Percentiles rank a stretch among this genome's conserved stretches.
phyloP scores from a whole-genome alignment of 306 rosid species.

The Quercus ilex region DNA sequence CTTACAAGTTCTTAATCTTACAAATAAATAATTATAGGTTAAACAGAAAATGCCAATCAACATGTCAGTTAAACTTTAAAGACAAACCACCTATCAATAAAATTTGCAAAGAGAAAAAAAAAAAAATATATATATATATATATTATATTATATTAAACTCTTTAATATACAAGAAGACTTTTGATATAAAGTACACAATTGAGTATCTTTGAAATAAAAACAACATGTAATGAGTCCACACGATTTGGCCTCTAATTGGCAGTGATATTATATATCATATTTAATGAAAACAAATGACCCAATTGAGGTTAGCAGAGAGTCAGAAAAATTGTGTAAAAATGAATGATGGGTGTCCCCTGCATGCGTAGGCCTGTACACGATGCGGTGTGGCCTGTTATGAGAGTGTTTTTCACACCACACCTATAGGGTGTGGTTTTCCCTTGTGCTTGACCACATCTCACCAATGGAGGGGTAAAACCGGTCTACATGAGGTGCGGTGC shows the following conservation, averaged over 20 bases:
- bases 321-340: neutral
- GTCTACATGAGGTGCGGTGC: too few species aligned
- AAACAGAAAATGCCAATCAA: neutral
- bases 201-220: neutral
- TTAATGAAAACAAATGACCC: neutral
- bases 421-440: too few species aligned
- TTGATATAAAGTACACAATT: neutral
- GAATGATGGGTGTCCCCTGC: constrained; percentile 31
- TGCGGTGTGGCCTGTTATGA: too few species aligned
- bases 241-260: neutral
- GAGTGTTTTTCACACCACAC: too few species aligned
- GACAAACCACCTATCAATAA: neutral
- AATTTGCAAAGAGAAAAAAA: neutral
- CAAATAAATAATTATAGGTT: neutral
- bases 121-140: too few species aligned
- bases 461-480: too few species aligned
- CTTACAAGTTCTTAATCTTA: neutral
- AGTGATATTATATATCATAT: neutral
- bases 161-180: neutral
- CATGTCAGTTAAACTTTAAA: neutral
- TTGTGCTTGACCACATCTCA: too few species aligned
- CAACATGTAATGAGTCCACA: neutral
- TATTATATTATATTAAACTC: too few species aligned
- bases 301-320: neutral
- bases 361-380: too few species aligned